These are phyloP conservation scores for Diaporthe sp. DNA, from an alignment of 2,329 filamentous ascomycete species.

Conservation along the genomic window DNA sequence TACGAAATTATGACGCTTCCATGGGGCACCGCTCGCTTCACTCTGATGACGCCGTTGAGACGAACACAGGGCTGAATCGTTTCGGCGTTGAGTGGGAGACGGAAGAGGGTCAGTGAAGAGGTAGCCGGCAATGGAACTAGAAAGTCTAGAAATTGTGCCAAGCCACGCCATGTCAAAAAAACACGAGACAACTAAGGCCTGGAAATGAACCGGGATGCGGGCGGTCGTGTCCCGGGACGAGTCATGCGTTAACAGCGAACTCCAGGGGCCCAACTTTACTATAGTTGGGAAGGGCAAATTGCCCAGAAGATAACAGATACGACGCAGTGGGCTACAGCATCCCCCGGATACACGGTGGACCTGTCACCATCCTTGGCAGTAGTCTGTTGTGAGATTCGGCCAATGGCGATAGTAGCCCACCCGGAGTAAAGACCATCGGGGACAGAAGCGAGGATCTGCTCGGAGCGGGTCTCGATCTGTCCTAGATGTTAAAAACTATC, in stretches of 20 bases:
- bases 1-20: not conserved
- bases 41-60: not conserved
- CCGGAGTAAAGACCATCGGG: not conserved
- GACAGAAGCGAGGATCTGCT: not conserved
- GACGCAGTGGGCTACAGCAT: not conserved
- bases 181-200: slow-evolving; percentile 16
- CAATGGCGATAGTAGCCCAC: not conserved
- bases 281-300: slow-evolving; percentile 7
- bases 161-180: slow-evolving; percentile 20
- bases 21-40: not conserved
- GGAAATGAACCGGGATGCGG: slow-evolving; percentile 12
- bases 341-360: slow-evolving; percentile 3
- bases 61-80: not conserved
- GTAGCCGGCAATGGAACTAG: slow-evolving; percentile 10
- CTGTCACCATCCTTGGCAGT: slow-evolving; percentile 6
- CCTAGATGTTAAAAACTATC: not conserved
- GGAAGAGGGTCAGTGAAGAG: not conserved
- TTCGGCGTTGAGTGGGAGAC: not conserved
- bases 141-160: slow-evolving; percentile 14
- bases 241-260: slow-evolving; percentile 1
- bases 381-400: not conserved
- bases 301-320: not conserved
- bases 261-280: slow-evolving; percentile 14
- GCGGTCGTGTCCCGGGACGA: not conserved
- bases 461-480: slow-evolving; percentile 11